Percentiles rank a stretch among this genome's conserved stretches.
phyloP scores from a whole-genome alignment of 345 rosid genomes.

The Nasturtium officinale region DNA sequence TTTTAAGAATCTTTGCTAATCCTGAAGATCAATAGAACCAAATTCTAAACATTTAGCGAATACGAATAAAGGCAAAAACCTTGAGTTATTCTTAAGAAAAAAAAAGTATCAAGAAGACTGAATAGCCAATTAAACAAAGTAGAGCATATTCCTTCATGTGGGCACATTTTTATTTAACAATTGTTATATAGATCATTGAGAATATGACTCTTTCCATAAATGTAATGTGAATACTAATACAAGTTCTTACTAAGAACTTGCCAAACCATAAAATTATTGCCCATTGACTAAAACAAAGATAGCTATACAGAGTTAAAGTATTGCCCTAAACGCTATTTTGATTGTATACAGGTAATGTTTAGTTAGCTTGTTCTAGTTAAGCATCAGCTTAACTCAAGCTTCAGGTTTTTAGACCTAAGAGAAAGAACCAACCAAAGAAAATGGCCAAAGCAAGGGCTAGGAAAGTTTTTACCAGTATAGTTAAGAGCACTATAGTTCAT shows the following conservation, averaged over 20 bases:
- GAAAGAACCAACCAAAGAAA: neutral
- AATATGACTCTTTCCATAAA: constrained; percentile 24
- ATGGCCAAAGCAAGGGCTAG: neutral
- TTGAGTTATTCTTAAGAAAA: constrained; percentile 10
- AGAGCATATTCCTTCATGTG: constrained; percentile 36
- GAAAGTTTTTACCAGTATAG: constrained; percentile 65
- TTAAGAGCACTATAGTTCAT: constrained; percentile 96
- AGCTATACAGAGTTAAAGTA: too few species aligned
- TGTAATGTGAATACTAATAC: neutral
- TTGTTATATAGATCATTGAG: constrained; percentile 12
- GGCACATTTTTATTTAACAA: constrained; percentile 14
- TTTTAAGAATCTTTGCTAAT: constrained; percentile 77
- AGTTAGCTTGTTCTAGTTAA: neutral
- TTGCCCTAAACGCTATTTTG: neutral
- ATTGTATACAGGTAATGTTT: neutral
- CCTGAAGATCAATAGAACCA: constrained; percentile 50
- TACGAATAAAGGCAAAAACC: constrained; percentile 32
- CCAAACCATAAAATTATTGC: neutral
- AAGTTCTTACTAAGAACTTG: neutral
- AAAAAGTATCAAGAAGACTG: neutral
- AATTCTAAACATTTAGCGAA: constrained; percentile 20
- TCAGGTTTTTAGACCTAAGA: neutral
- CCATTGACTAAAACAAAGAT: neutral
- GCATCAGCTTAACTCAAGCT: neutral
- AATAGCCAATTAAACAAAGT: constrained; percentile 29